phyloP scores from a whole-genome alignment of 1,139 yeast species.

The Taphrina wiesneri region DNA sequence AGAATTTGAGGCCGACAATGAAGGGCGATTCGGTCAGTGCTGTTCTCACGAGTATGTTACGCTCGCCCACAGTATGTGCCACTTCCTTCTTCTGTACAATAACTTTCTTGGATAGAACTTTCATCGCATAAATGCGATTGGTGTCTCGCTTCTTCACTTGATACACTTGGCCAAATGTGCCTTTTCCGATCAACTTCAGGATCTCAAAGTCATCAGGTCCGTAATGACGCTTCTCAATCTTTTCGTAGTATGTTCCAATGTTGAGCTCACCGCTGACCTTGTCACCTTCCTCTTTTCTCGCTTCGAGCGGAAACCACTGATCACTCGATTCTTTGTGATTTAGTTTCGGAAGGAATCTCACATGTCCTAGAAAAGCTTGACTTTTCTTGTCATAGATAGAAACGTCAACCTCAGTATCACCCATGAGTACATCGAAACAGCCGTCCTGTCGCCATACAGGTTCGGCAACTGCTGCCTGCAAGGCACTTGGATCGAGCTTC shows the following conservation, averaged over 20 bases:
- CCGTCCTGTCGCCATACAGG: slow-evolving; percentile 93
- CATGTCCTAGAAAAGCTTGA: slow-evolving; percentile 84
- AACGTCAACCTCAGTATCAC: slow-evolving; percentile 79
- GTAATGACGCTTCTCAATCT: slow-evolving; percentile 69
- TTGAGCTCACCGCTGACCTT: slow-evolving; percentile 73
- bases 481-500: slow-evolving; percentile 35
- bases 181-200: slow-evolving; percentile 84
- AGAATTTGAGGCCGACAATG: slow-evolving; percentile 90
- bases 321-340: slow-evolving; percentile 46
- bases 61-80: slow-evolving; percentile 95
- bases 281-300: slow-evolving; percentile 58
- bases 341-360: slow-evolving; percentile 68
- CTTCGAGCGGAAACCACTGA: slow-evolving; percentile 72
- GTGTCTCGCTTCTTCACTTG: slow-evolving; percentile 91
- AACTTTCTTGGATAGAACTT: slow-evolving; percentile 86
- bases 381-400: slow-evolving; percentile 84
- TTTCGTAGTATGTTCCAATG: slow-evolving; percentile 71
- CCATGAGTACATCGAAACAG: slow-evolving; percentile 78
- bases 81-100: slow-evolving; percentile 95
- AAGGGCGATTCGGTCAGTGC: slow-evolving; percentile 79
- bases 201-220: slow-evolving; percentile 95
- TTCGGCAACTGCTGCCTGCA: slow-evolving; percentile 53
- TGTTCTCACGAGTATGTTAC: slow-evolving; percentile 89
- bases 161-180: slow-evolving; percentile 96
- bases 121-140: slow-evolving; percentile 92